Evolutionary conservation across 140 eudicot genomes (phyloP), one percentile per base, ranked within the genome.

Genomic region (Ambrosia hybrid): DNA sequence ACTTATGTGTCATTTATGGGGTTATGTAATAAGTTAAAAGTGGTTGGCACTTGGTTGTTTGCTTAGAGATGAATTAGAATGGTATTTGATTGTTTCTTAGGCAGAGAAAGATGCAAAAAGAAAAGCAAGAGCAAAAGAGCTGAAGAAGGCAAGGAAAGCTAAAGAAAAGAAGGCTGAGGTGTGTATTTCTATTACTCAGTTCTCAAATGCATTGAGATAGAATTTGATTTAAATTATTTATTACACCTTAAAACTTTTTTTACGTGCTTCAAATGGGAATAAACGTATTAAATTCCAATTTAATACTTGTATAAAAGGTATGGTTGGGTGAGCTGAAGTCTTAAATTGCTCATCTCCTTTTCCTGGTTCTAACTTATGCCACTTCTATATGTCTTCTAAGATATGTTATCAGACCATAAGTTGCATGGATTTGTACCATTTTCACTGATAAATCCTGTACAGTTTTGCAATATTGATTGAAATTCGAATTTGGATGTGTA

Each of bases 51-150:
- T 56, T 71, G 6, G 46, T 5, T 41, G 6, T 5, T 5, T 6
- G 57, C 16, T 52, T 71, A 60, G 30, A 57, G 41, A 48, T 57
- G 57, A 74, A 59, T 14, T 48, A 10, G 65, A 65, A 41, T 4
- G 11, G 9, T 65, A 65, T 84, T 41, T 71, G 63, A 68, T 68
- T 62, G 80, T 41, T 68, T 30, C 5, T 43, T 83, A 93, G 99
- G 97, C 99, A 36, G 99, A 90, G 77, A 94, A 94, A 71, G 99
- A 94, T 81, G 96, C 97, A 51, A 94, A 94, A 85, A 83, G 88
- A 86, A 94, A 90, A 81, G 96, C 99, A 56, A 90, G 83, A 81
- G 94, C 96, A 36, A 94, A 94, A 81, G 99, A 94, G 78, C 76
- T 88, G 82, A 94, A 94, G 86, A 94, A 86, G 85, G 76, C 82